Evolutionary conservation across 345 rosid genomes (phyloP).

Genomic region (Lepidium africanum): DNA sequence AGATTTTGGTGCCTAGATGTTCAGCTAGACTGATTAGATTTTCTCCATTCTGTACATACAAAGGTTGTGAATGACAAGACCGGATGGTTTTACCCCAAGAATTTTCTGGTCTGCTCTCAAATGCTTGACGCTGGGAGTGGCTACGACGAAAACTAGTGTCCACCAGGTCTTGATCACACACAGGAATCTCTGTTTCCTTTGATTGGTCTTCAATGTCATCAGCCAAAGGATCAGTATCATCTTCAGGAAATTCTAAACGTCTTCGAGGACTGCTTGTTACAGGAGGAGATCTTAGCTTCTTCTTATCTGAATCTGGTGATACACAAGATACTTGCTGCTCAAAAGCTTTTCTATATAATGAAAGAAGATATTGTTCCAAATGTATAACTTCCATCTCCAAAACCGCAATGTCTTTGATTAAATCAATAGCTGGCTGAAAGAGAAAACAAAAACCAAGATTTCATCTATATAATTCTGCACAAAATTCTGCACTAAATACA

Average conservation of each 20-base stretch:
- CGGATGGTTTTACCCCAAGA: conserved; percentile 50
- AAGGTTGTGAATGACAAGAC: conserved; percentile 78
- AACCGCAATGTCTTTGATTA: conserved; percentile 81
- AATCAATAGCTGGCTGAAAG: conserved; percentile 66
- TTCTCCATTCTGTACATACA: conserved; percentile 58
- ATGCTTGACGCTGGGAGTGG: conserved; percentile 62
- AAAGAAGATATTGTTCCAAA: conserved; percentile 88
- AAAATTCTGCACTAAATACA: neutral
- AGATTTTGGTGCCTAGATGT: conserved; percentile 81
- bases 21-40: conserved; percentile 85
- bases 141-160: conserved; percentile 67
- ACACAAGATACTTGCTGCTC: conserved; percentile 52
- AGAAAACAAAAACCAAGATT: neutral
- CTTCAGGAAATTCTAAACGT: conserved; percentile 33
- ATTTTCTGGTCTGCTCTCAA: conserved; percentile 41
- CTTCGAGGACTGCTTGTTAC: conserved; percentile 39
- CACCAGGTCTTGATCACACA: conserved; percentile 33
- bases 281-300: conserved; percentile 44
- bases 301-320: conserved; percentile 42
- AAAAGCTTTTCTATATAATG: conserved; percentile 78
- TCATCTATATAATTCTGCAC: neutral
- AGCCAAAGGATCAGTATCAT: conserved; percentile 27
- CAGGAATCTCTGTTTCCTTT: conserved; percentile 28
- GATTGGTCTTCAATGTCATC: conserved; percentile 18
- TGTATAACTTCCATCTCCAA: conserved; percentile 87